Base-by-base conservation (phyloP, 2,329 filamentous ascomycete species). In the Cercospora sp. region DNA sequence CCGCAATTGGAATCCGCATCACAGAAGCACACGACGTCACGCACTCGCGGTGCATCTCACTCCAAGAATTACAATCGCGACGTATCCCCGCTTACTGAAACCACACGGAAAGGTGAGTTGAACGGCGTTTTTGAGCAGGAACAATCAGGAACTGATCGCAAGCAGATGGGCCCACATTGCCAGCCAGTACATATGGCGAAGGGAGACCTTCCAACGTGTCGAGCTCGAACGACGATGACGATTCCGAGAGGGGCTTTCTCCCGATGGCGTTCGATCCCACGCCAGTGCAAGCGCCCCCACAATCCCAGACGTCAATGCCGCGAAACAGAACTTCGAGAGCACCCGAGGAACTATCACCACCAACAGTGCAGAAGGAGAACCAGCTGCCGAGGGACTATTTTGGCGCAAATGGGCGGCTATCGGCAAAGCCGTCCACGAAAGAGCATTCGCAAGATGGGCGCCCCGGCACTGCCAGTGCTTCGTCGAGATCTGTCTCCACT, bases 131-230 rank as follows among this genome's bases (percentile, higher is more conserved):
- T 37, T 28, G 24, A 12, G 16, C 18, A 12, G 5, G n/a, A 26
- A 21, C 18, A 28, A 9, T 6, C 12, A 13, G 24, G 69, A 51
- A 63, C 70, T 72, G 61, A 72, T 66, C 66, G 60, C 65, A 62
- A 49, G 51, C 67, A 83, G 87, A 89, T 68, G 89, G 87, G 34
- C 83, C 92, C 28, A 89, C 89, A 3, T 83, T 96, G 18, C 91
- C 93, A 3, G 87, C 91, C 1, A 90, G 88, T 59, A 91, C 87
- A 7, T 97, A 97, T 79, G 88, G 90, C 72, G 91, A 90, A 74
- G 91, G 92, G 74, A 87, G 90, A 67, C 91, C 91, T 75, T 94
- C 92, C 2, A 82, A 89, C 66, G 84, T 91, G 70, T 85, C 90
- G 66, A 82, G 86, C 69, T 82, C 82, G 5, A 87, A 88, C 64